Base-by-base conservation (phyloP, 2,329 filamentous ascomycete species). In the Colletotrichum liriopes region DNA sequence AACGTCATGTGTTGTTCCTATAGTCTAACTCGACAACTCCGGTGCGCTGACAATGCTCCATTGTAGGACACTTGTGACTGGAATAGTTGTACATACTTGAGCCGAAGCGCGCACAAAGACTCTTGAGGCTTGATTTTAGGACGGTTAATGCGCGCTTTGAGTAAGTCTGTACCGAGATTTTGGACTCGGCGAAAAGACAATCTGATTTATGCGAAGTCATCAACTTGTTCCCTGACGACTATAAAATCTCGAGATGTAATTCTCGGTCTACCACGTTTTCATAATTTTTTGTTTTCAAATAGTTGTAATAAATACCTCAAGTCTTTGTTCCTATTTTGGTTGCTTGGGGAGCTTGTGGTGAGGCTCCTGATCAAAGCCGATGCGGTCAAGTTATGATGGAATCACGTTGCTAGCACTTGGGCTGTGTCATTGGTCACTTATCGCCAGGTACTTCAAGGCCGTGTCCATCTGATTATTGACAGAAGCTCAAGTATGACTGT, bases 61-160 rank as follows among this genome's bases (percentile, higher is more conserved):
- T 23, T n/a, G 6, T 29, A 73, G 65, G 65, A 74, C 18, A 74
- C 65, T 18, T 74, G 69, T 37, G 68, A 74, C 23, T 74, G 68
- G 72, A 72, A 72, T 0, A 67, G 72, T 1, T 74, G 69, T 9
- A 72, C 39, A 11, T 74, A 74, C 18, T 16, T 71, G 1, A 45
- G 26, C 5, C 39, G 67, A 43, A 1, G 18, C 23, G n/a, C 5
- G 1, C 59, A 60, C 0, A 29, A 60, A 6, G 29, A 11, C 39
- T 7, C 49, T 3, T 64, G 23, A 58, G 14, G 12, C 45, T 5
- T 2, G 20, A 23, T 23, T 12, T 6, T n/a, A 37, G 16, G 14
- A 12, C 5, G 20, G 37, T 26, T 41, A 4, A 12, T 49, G 47
- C n/a, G 9, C n/a, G 5, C 47, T 5, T 20, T 49, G n/a, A 26